Base-by-base conservation (phyloP, 768 basidiomycete genomes). In the Auriscalpium vulgare region DNA sequence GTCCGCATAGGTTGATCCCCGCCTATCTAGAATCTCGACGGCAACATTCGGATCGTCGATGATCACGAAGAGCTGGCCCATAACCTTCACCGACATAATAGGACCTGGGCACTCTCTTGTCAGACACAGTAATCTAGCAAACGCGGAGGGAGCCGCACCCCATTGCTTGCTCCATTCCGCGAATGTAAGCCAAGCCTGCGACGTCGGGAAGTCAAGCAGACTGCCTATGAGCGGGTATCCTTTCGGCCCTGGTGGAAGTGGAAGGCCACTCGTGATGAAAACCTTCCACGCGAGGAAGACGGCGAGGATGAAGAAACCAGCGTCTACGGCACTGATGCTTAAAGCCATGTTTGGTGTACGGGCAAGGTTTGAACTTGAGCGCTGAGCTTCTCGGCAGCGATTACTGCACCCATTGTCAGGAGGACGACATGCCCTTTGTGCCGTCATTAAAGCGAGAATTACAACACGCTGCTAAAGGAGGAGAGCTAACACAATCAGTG, bases 211-310 rank as follows among this genome's bases (percentile, higher is more conserved):
- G 37, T 66, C 55, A 29, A 53, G 55, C 16, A 59, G 55, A 56
- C 59, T 66, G 37, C 63, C 63, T 16, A 66, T 52, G 10, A 64
- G 16, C 8, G 65, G 65, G 8, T 62, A 53, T 17, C 44, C 50
- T 29, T 56, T 53, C 14, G 65, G 65, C 10, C 65, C 65, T 7
- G 61, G 62, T 6, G 65, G 65, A 21, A 35, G 50, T 3, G 59
- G 56, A 6, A 47, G 13, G 17, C 47, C 17, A 29, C 8, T 16
- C 8, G 4, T 16, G 17, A 21, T 48, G 8, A 17, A 14, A 16
- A 48, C 8, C 8, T 21, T 10, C 17, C 47, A 29, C 23, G 17
- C 47, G 17, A 48, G 47, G 47, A 29, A 17, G 47, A 29, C 8
- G 17, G 29, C 17, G 8, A 48, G n/a, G n/a, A 48, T 23, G 19